These are phyloP conservation scores for Mycena latifolia DNA, from an alignment of 768 basidiomycete genomes.

Conservation along the genomic window DNA sequence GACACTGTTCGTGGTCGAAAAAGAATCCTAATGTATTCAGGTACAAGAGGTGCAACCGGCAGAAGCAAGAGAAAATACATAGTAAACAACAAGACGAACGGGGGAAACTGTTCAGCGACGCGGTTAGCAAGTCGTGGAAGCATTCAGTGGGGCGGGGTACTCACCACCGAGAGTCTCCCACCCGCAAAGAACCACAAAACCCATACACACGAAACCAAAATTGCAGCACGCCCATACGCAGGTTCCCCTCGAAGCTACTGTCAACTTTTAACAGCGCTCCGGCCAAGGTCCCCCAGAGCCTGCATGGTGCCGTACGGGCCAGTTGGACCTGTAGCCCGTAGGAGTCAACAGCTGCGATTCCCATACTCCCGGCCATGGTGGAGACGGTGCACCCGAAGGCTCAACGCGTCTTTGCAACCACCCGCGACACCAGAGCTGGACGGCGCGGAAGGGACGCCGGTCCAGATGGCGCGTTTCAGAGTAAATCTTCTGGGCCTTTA, in stretches of 20 bases:
- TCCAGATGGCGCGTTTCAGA: constrained; percentile 17
- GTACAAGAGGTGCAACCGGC: no score
- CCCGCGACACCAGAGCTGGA: constrained; percentile 15
- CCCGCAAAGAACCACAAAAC: not conserved
- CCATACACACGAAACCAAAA: constrained; percentile 8
- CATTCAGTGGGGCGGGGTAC: not conserved
- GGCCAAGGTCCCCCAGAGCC: no score
- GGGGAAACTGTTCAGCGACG: constrained; percentile 12
- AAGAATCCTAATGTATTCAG: no score
- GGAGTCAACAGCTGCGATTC: no score
- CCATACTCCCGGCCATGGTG: not conserved
- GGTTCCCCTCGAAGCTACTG: no score
- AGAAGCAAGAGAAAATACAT: no score
- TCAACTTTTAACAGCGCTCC: no score
- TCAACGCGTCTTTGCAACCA: constrained; percentile 12
- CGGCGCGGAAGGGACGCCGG: constrained; percentile 11
- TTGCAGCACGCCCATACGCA: not conserved
- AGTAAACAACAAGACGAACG: no score
- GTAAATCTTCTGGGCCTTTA: constrained; percentile 14
- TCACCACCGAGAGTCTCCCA: not conserved
- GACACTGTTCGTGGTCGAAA: no score
- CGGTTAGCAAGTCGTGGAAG: constrained; percentile 14
- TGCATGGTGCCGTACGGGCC: no score
- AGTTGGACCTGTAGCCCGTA: not conserved
- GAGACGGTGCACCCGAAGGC: not conserved